Base-by-base conservation (phyloP, 2,329 filamentous ascomycete genomes). In the Aspergillus puulaauensis region DNA sequence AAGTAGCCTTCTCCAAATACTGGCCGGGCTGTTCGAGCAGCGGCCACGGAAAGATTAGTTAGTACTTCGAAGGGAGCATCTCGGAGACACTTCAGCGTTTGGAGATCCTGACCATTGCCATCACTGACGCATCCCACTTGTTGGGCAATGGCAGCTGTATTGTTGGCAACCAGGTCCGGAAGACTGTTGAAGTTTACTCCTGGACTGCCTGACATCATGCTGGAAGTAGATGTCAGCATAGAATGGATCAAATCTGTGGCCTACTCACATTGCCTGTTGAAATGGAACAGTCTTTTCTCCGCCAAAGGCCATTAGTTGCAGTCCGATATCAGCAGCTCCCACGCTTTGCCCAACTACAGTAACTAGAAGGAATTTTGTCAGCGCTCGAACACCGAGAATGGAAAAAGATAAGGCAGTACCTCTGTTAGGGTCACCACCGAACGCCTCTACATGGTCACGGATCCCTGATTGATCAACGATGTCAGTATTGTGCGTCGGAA, bases 341-440 rank as follows among this genome's bases (percentile, higher is more conserved):
- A 71, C 69, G 12, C 69, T 71, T 44, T 73, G 70, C 1, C 70
- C 70, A 9, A 70, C 57, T 1, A 62, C 67, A 19, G 68, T 70
- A n/a, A 70, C 66, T 67, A 12, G 27, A 33, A 31, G 37, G 12
- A 44, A 17, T 33, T 12, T 24, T 44, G 12, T 53, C 27, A 37
- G 50, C 12, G 17, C 24, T 35, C 7, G 14, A 44, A 8, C 6
- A n/a, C 11, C 3, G 19, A 15, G n/a, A 35, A 19, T 3, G 12
- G 27, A 17, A 3, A 27, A 14, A 12, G n/a, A 21, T 19, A 14
- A 17, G n/a, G 19, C 14, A 7, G 11, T 50, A 62, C 61, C 63
- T 65, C 50, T 57, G 9, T 47, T 39, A 5, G 61, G 56, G 39
- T 65, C 58, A 17, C 63, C 63, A 14, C 61, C 60, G 35, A 64